Evolutionary conservation across 108 stramenopile genomes (phyloP), one percentile per base, ranked within the genome.

Genomic region (Cyclotella cryptica): DNA sequence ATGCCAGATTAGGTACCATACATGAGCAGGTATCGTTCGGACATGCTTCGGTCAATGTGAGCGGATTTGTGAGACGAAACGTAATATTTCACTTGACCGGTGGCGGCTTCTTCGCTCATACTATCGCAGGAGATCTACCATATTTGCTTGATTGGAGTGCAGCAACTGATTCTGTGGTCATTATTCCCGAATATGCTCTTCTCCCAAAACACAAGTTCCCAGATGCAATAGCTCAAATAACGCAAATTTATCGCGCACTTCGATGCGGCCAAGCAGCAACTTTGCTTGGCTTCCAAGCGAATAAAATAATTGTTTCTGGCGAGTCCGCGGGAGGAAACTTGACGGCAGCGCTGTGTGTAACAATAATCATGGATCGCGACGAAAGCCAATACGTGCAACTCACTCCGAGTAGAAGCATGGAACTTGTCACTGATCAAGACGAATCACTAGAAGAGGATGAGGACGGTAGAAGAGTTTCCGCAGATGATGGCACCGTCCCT

Each of bases 31-130:
- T 55, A 8, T 76, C 74, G 24, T 55, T 53, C 40, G 35, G 45
- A 43, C 80, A 59, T 22, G 42, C 40, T 46, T 79, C 75, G 75
- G 52, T 60, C 29, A 79, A 75, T 71, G 76, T 65, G 22, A 76
- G 52, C 40, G 74, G 74, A 57, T 85, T 78, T 45, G 44, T 69
- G n/a, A 80, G 74, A 71, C 59, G 83, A 17, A 85, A 95, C 73
- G 72, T 95, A 13, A 93, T 95, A 64, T 82, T 95, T 24, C 94
- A 95, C 68, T 71, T 92, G 42, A 92, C 92, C 11, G 94, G 92
- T 0, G 92, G 94, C 13, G 94, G 92, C 1, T 95, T 90, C 68
- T 95, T 92, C 67, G 89, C 89, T 7, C 94, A 95, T 65, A 95
- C 89, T 0, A 86, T 92, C 62, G 94, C 92, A 21, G 86, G 89